Percentiles rank a stretch among this genome's conserved stretches.
These are phyloP conservation scores for Ceratocystis cubensis DNA, from an alignment of 2,329 filamentous ascomycete genomes.

Conservation along the genomic window DNA sequence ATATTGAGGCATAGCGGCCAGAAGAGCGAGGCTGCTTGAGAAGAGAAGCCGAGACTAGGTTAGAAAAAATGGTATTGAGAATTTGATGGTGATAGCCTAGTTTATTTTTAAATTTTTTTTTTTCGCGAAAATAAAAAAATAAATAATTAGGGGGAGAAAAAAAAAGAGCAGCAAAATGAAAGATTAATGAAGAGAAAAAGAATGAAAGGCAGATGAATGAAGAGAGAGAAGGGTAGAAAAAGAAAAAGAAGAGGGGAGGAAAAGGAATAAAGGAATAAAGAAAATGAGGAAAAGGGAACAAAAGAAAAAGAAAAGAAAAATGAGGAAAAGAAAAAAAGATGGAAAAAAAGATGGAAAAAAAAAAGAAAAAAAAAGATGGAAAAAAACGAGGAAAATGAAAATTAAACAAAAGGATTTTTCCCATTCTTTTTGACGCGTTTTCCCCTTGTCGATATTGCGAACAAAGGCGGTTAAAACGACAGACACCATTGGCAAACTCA, in stretches of 20 bases:
- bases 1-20: conserved; percentile 33
- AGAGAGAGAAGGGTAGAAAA: background rate
- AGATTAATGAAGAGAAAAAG: conserved; percentile 13
- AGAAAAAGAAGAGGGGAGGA: conserved; percentile 16
- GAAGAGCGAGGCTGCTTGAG: background rate
- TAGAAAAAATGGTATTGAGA: conserved; percentile 18
- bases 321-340: background rate
- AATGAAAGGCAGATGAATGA: conserved; percentile 7
- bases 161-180: background rate
- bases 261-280: conserved; percentile 2
- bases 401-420: background rate
- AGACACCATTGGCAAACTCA: too few species aligned
- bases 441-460: background rate
- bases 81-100: background rate
- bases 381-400: conserved; percentile 1
- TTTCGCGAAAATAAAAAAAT: background rate
- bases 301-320: conserved; percentile 10
- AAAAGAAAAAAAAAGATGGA: conserved; percentile 6
- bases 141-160: conserved; percentile 5
- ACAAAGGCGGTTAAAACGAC: too few species aligned
- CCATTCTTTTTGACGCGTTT: background rate
- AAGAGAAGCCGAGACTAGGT: conserved; percentile 6
- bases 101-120: background rate
- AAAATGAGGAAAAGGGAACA: background rate
- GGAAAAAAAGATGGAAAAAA: background rate